These are phyloP conservation scores for Pleurotus citrinopileatus DNA, from an alignment of 768 basidiomycete genomes.

Conservation along the genomic window DNA sequence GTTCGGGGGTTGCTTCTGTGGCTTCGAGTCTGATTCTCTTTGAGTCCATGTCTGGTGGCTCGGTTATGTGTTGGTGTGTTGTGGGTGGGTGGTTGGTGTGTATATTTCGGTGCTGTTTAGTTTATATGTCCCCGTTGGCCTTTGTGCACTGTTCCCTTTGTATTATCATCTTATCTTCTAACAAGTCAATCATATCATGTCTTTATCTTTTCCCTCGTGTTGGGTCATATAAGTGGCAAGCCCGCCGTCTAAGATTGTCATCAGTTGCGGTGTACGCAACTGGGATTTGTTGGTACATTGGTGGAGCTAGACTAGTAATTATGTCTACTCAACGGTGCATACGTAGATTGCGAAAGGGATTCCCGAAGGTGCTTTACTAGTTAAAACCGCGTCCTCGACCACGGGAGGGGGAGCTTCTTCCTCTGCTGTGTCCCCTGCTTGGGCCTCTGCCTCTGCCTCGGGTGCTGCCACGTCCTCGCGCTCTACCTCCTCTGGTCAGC, in stretches of 20 bases:
- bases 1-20: background rate
- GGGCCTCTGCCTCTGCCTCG: background rate
- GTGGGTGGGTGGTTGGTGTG: background rate
- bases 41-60: background rate
- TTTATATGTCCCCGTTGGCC: background rate
- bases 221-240: background rate
- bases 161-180: background rate
- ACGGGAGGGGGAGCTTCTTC: background rate
- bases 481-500: background rate
- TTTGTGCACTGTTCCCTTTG: background rate
- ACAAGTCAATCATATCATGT: background rate
- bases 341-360: background rate
- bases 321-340: background rate
- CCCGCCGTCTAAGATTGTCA: background rate
- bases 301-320: background rate
- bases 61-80: background rate
- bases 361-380: background rate
- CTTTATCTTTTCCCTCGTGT: background rate
- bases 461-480: background rate
- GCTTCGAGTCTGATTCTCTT: background rate
- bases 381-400: background rate
- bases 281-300: background rate
- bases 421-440: background rate
- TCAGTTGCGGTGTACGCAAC: background rate
- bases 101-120: background rate